These are phyloP conservation scores for Colletotrichum truncatum DNA, from an alignment of 2,329 filamentous ascomycete species.

Conservation along the genomic window DNA sequence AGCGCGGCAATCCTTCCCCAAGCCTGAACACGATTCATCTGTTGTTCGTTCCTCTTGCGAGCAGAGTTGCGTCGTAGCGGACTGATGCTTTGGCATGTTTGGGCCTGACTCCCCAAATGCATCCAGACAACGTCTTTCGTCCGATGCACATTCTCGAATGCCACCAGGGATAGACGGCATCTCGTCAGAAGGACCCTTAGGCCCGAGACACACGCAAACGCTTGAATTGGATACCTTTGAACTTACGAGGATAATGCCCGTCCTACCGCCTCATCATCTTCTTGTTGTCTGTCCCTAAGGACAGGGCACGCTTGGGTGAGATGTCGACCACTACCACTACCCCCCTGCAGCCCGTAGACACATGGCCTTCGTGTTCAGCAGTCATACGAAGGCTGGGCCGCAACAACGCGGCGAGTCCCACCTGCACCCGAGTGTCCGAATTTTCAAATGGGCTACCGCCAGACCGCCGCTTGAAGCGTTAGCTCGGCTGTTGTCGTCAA, in stretches of 20 bases:
- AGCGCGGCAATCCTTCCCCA: constrained; percentile 1
- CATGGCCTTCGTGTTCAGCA: constrained; percentile 22
- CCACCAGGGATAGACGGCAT: background rate
- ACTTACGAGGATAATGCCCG: constrained; percentile 20
- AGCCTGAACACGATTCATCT: background rate
- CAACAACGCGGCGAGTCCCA: constrained; percentile 14
- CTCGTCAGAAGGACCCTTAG: constrained; percentile 3
- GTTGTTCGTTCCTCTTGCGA: background rate
- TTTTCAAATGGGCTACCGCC: constrained; percentile 14
- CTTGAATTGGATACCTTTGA: background rate
- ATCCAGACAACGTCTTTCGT: constrained; percentile 8
- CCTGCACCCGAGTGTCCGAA: constrained; percentile 21
- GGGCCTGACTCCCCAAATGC: constrained; percentile 7
- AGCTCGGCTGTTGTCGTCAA: constrained; percentile 8
- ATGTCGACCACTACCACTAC: background rate
- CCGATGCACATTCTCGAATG: background rate
- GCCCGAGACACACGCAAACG: constrained; percentile 5
- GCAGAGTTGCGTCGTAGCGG: background rate
- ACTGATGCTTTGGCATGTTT: constrained; percentile 6
- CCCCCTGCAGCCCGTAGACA: constrained; percentile 13
- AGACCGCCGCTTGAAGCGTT: constrained; percentile 10
- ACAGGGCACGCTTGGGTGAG: background rate
- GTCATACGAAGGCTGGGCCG: constrained; percentile 28
- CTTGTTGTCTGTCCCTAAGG: background rate
- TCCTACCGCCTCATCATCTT: constrained; percentile 18